Base-by-base conservation (phyloP, 163 green algal genomes). In the Scenedesmus sp. region DNA sequence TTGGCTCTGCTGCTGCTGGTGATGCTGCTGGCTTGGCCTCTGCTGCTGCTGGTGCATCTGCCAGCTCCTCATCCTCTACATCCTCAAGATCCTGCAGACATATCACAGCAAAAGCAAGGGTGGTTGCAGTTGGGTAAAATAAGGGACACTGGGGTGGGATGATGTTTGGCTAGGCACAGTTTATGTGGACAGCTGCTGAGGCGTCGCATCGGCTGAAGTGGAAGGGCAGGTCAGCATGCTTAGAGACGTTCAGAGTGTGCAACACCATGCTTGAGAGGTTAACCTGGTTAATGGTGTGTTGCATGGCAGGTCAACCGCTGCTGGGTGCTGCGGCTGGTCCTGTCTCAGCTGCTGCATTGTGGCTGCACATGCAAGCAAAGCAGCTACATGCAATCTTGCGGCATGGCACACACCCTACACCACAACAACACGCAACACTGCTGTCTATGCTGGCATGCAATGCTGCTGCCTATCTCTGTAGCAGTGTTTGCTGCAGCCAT, bases 41-140 rank as follows among this genome's bases (percentile, higher is more conserved):
- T 89, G 84, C 26, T 84, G 85, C 67, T 76, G 87, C 34, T 66
- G 23, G 56, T n/a, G 64, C 23, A 3, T 86, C 57, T n/a, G 23
- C 62, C 87, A 86, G 3, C 3, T 86, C 87, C 8, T 81, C 88
- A 60, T 92, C 88, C 20, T 88, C 34, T 5, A 88, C 62, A 1
- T 83, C 60, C 60, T 91, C 59, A 16, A 54, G 12, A 15, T 76
- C 70, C 86, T 90, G 67, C 84, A 89, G 23, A n/a, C 23, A 79
- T 20, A 70, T 70, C 62, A 70, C 12, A 3, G 62, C 62, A 70
- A 12, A 70, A 70, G 59, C 62, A 46, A 46, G 34, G 34, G 34
- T 70, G 62, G 62, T 70, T 70, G 62, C 62, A 18, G 62, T 46
- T 46, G 34, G 34, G 34, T 46, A 46, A 46, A 46, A 46, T 46